A percentile compares a stretch with the other conserved stretches of the same genome.
These are phyloP conservation scores for Apiospora marii DNA, from an alignment of 2,329 filamentous ascomycete genomes.

Conservation along the genomic window DNA sequence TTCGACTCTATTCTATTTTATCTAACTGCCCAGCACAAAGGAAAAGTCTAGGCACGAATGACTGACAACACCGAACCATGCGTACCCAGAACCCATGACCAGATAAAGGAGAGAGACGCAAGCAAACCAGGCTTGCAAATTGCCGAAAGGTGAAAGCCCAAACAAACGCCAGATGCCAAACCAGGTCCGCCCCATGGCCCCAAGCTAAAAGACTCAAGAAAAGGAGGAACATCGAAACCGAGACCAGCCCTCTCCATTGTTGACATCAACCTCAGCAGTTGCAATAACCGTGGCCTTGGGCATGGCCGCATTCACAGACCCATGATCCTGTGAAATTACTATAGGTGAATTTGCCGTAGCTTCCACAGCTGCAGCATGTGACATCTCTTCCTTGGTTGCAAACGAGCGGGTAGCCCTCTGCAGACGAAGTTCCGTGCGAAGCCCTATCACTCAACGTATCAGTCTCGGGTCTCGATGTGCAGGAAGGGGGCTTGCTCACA, in stretches of 20 bases:
- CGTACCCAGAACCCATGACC: no score
- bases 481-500: not conserved
- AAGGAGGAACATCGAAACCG: no score
- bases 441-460: not conserved
- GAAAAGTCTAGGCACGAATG: not conserved
- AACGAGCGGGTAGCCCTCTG: not conserved
- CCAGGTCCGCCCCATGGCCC: not conserved
- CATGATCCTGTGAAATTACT: not conserved
- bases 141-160: not conserved
- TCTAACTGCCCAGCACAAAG: not conserved
- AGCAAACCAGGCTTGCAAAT: not conserved
- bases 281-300: not conserved
- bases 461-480: not conserved
- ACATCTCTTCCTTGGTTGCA: not conserved
- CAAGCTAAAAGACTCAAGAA: no score
- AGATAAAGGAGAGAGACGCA: not conserved
- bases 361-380: not conserved
- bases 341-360: rapidly evolving
- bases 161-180: not conserved
- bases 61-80: not conserved
- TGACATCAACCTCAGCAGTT: not conserved
- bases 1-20: not conserved
- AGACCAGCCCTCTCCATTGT: not conserved
- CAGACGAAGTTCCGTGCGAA: not conserved
- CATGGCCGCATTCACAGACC: not conserved